Percentiles rank a stretch among this genome's conserved stretches.
phyloP scores from a whole-genome alignment of 306 rosid species.

The Morella rubra region DNA sequence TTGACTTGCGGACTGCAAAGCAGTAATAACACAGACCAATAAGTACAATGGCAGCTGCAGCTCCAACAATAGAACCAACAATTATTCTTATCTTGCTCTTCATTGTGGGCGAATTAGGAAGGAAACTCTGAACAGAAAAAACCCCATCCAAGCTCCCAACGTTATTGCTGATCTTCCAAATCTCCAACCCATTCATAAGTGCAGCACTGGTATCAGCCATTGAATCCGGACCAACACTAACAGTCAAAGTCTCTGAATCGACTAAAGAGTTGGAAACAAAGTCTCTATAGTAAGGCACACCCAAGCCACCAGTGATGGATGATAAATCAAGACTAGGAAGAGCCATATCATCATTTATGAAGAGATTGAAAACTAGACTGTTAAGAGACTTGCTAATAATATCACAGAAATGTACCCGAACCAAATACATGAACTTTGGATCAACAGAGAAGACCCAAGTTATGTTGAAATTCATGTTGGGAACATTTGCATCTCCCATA shows the following conservation, averaged over 20 bases:
- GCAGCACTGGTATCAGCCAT: conserved; percentile 66
- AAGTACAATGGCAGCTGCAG: conserved; percentile 40
- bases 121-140: conserved; percentile 50
- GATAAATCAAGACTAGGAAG: conserved; percentile 72
- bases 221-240: conserved; percentile 86
- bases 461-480: conserved; percentile 72
- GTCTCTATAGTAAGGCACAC: conserved; percentile 69
- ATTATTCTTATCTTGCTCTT: conserved; percentile 42
- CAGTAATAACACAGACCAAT: conserved; percentile 57
- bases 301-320: conserved; percentile 53
- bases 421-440: conserved; percentile 62
- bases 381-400: conserved; percentile 72
- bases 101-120: conserved; percentile 54
- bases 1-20: conserved; percentile 42
- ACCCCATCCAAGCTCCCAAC: conserved; percentile 66
- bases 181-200: conserved; percentile 79
- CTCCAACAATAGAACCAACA: conserved; percentile 50
- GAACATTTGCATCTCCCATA: conserved; percentile 66
- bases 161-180: conserved; percentile 74
- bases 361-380: conserved; percentile 74
- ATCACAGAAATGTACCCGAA: conserved; percentile 86
- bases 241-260: conserved; percentile 53
- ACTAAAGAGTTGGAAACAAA: conserved; percentile 60
- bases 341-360: conserved; percentile 65
- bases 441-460: conserved; percentile 87